These are phyloP conservation scores for Gossypium australe DNA, from an alignment of 345 rosid genomes.

Conservation along the genomic window DNA sequence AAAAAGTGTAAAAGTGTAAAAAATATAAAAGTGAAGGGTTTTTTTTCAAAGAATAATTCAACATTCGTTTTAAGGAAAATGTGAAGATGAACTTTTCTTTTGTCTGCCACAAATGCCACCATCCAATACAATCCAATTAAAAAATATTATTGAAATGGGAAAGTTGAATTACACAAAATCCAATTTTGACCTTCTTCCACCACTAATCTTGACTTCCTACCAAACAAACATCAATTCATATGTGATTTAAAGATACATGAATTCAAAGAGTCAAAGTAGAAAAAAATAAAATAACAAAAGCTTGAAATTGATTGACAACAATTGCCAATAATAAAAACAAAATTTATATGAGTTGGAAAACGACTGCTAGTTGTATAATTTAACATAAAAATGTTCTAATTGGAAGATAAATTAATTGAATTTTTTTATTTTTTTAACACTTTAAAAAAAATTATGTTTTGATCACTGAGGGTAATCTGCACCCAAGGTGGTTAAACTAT, in stretches of 20 bases:
- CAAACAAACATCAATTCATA: background rate
- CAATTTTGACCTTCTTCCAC: too few species aligned
- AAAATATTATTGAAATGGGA: background rate
- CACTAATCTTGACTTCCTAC: background rate
- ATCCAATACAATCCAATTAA: too few species aligned
- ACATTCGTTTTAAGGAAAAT: too few species aligned
- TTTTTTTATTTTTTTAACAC: too few species aligned
- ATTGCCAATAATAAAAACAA: background rate
- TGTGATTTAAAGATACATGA: background rate
- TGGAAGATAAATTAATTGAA: background rate
- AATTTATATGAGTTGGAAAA: background rate
- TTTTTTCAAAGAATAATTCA: too few species aligned
- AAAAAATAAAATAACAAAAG: background rate
- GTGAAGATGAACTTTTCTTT: too few species aligned
- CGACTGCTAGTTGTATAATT: background rate
- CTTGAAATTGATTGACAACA: background rate
- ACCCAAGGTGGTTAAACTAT: too few species aligned
- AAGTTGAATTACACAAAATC: background rate
- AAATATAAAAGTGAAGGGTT: too few species aligned
- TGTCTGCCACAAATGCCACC: too few species aligned
- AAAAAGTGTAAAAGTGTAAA: too few species aligned
- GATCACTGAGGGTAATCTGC: too few species aligned
- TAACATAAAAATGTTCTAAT: background rate
- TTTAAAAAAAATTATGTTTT: too few species aligned
- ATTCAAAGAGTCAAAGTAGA: background rate